Conservation (phyloP, 306 rosid species). For the Prosopis cineraria region DNA sequence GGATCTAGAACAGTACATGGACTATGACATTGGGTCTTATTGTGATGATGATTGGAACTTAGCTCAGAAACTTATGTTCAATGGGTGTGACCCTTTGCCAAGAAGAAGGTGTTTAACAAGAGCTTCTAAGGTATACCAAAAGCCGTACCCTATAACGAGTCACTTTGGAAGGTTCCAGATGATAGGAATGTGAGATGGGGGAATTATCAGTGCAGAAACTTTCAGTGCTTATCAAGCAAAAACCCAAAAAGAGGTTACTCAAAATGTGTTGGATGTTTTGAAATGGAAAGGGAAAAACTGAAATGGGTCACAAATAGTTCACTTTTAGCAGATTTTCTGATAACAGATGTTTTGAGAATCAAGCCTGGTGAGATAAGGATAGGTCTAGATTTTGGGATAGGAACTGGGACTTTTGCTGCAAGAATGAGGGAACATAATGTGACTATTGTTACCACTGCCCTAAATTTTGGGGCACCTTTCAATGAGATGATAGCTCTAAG, state of each 20-base stretch:
- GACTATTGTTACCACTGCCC: constrained; percentile 76
- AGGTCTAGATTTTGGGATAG: constrained; percentile 79
- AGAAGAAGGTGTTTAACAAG: constrained; percentile 82
- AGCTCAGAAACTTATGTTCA: constrained; percentile 85
- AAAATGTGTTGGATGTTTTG: constrained; percentile 84
- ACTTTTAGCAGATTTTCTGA: constrained; percentile 51
- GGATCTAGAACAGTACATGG: constrained; percentile 82
- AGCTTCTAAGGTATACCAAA: constrained; percentile 76
- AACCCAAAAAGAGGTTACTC: constrained; percentile 72
- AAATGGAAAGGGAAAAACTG: constrained; percentile 85
- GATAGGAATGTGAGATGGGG: constrained; percentile 88
- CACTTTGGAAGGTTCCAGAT: constrained; percentile 79
- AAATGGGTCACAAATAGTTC: constrained; percentile 76
- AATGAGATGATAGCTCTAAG: constrained; percentile 84
- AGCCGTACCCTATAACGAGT: constrained; percentile 76
- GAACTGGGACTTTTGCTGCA: constrained; percentile 92
- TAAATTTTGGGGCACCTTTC: constrained; percentile 94
- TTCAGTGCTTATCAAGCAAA: constrained; percentile 71
- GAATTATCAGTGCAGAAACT: constrained; percentile 78
- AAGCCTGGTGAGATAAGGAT: constrained; percentile 74
- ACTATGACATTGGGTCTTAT: constrained; percentile 87
- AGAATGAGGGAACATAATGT: constrained; percentile 86
- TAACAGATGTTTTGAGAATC: constrained; percentile 53
- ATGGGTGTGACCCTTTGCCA: constrained; percentile 94
- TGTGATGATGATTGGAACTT: constrained; percentile 94